Evolutionary conservation across 352 stramenopile genomes (phyloP).

Genomic region (Thraustochytrium striatum): DNA sequence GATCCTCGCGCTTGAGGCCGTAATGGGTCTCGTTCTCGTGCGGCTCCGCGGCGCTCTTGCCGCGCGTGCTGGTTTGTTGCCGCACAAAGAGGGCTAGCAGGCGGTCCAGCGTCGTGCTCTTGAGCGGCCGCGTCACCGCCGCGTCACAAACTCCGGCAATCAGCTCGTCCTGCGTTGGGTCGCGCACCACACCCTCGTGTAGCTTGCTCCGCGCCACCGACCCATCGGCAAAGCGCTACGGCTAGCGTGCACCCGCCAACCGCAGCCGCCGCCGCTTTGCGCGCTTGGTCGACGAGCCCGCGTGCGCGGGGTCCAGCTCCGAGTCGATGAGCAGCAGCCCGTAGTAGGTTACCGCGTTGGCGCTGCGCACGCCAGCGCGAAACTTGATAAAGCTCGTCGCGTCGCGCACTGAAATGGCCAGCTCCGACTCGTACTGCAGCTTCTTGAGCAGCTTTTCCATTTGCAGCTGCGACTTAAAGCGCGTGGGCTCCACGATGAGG

Average conservation of each 20-base stretch:
- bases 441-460: constrained; percentile 44
- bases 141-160: constrained; percentile 4
- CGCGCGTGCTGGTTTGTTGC: constrained; percentile 2
- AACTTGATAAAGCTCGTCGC: background rate
- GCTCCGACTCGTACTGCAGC: constrained; percentile 41
- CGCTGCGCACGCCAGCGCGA: background rate
- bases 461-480: constrained; percentile 38
- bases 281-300: background rate
- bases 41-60: constrained; percentile 7
- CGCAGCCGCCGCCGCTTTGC: background rate
- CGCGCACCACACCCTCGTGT: background rate
- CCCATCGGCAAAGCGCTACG: constrained; percentile 2
- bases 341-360: constrained; percentile 34
- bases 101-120: constrained; percentile 15
- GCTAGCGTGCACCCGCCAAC: background rate
- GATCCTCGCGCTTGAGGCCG: constrained; percentile 29
- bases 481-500: constrained; percentile 28
- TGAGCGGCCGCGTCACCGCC: constrained; percentile 15
- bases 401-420: constrained; percentile 3
- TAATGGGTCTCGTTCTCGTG: constrained; percentile 38
- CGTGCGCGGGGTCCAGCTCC: background rate
- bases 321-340: constrained; percentile 11
- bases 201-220: background rate
- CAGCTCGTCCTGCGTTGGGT: background rate
- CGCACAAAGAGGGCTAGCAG: background rate